These are phyloP conservation scores for Arabis hirsuta DNA, from an alignment of 345 rosid genomes.

Conservation along the genomic window DNA sequence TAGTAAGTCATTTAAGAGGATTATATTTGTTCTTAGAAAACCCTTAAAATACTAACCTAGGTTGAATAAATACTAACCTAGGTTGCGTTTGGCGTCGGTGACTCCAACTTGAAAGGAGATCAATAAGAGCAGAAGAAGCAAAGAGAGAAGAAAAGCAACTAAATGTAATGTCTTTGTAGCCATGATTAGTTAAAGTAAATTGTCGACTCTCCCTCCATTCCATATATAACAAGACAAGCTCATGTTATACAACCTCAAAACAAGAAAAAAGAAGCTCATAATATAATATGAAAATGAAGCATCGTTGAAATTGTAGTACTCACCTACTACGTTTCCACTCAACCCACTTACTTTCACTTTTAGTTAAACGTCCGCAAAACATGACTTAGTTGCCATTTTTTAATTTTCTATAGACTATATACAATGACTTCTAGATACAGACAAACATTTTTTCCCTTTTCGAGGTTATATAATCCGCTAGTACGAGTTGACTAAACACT, in stretches of 20 bases:
- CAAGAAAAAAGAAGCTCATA: background rate
- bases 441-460: background rate
- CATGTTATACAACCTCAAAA: background rate
- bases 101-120: constrained; percentile 32
- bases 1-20: background rate
- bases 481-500: constrained; percentile 2
- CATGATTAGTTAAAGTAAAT: constrained; percentile 8
- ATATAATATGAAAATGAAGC: constrained; percentile 16
- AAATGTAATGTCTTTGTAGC: constrained; percentile 26
- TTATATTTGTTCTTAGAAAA: background rate
- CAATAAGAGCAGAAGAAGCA: constrained; percentile 29
- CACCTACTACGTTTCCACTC: constrained; percentile 33
- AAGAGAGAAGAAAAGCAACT: constrained; percentile 28
- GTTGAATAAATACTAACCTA: constrained; percentile 34
- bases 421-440: background rate
- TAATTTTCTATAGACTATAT: background rate
- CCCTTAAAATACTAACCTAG: background rate
- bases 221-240: constrained; percentile 18
- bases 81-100: constrained; percentile 27
- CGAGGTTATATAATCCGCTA: background rate
- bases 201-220: background rate
- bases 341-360: constrained; percentile 9
- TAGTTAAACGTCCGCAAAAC: constrained; percentile 1
- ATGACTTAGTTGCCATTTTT: constrained; percentile 4
- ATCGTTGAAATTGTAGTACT: constrained; percentile 22